Evolutionary conservation across 176 grass and related monocot species (phyloP), one percentile per base, ranked within the genome.

Genomic region (Musa acuminata): DNA sequence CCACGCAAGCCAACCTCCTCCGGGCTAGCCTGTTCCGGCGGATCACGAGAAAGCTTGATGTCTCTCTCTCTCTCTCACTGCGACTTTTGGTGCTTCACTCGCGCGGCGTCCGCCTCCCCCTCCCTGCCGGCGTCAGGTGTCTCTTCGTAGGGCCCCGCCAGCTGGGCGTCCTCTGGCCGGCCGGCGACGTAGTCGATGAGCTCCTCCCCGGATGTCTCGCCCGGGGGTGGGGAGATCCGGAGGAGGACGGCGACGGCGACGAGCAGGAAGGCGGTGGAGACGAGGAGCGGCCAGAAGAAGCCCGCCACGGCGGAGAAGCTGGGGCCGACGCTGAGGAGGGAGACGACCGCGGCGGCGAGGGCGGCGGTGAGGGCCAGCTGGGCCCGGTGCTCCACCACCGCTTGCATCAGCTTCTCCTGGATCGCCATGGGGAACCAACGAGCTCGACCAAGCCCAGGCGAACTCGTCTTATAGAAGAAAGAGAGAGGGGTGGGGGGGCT

Each of bases 261-360:
- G 22, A 84, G 69, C 2, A 84, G 72, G 51, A 84, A 84, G 22
- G 62, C 76, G 9, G 82, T 84, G 8, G 82, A 84, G n/a, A 84
- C 51, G 22, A 84, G 75, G 23, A 84, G 82, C 8, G 82, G 82
- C 65, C 82, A 72, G 76, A 84, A 84, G 68, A 84, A 84, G 63
- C 54, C 53, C 0, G 72, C 82, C 6, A 84, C 27, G 26, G 82
- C 72, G 22, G 82, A 55, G 24, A 84, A 49, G 65, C 74, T 79
- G 16, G 82, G 76, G 19, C 82, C 82, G 35, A 66, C 50, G 24
- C 74, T 79, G 8, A 77, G 75, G 25, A 84, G 49, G 12, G 68
- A 69, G 48, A 79, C 43, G 25, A 69, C 57, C 48, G 27, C 50
- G 59, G 64, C 69, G 16, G 75, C 82, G 1, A 79, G 19, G 62